Conservation (phyloP, 164 flowering plant genomes). For the Tetracentron sinense region DNA sequence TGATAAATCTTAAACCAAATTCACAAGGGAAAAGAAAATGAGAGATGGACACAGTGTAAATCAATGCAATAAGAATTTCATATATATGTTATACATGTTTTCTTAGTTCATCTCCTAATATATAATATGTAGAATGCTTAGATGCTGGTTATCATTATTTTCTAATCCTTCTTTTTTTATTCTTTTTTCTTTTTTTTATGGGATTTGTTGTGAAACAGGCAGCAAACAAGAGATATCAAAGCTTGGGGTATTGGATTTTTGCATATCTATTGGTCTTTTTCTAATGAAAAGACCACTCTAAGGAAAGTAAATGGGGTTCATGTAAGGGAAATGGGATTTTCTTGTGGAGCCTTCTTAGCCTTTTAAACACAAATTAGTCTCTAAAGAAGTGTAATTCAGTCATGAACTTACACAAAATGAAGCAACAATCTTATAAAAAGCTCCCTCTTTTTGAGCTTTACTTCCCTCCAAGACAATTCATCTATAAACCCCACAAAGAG, state of each 20-base stretch:
- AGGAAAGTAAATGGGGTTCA: slow-evolving; percentile 5
- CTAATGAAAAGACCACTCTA: too few relatives aligned
- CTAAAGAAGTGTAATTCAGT: slow-evolving; percentile 4
- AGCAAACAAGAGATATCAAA: slow-evolving; percentile 38
- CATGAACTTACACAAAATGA: background rate
- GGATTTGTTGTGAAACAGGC: slow-evolving; percentile 60
- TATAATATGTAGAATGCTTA: too few relatives aligned
- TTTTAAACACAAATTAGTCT: background rate
- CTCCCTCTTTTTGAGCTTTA: too few relatives aligned
- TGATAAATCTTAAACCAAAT: background rate
- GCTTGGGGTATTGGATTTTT: slow-evolving; percentile 55
- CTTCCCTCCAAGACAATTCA: too few relatives aligned
- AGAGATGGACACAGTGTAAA: background rate
- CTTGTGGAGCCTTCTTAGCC: slow-evolving; percentile 2
- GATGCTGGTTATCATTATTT: background rate
- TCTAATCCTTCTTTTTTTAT: slow-evolving; percentile 5
- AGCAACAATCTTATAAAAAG: too few relatives aligned
- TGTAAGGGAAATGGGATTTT: slow-evolving; percentile 17
- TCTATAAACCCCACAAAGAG: too few relatives aligned
- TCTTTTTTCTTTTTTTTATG: slow-evolving; percentile 10
- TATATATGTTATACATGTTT: background rate
- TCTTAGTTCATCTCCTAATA: too few relatives aligned
- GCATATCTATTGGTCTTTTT: slow-evolving; percentile 41
- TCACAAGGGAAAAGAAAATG: background rate
- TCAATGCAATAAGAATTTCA: background rate